Evolutionary conservation across 768 basidiomycete genomes (phyloP), one percentile per base, ranked within the genome.

Genomic region (Mycena vulgaris): DNA sequence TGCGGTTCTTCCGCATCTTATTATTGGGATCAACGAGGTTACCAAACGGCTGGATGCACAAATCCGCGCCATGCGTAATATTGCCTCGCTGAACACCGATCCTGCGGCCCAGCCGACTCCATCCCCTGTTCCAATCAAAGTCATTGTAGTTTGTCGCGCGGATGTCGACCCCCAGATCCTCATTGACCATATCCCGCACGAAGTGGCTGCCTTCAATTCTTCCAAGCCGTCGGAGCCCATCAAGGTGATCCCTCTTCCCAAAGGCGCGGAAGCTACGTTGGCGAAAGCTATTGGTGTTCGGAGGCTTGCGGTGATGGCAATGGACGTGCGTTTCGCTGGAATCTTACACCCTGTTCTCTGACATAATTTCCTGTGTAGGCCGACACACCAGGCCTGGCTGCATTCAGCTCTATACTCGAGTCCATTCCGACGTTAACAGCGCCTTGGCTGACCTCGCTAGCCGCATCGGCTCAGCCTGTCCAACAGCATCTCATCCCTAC

Each of bases 181-280:
- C 57, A 83, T 95, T 59, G 89, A 89, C 53, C 95, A 96, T 78
- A 78, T 96, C 25, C 94, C 92, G 13, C 88, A 90, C 73, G 85
- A 96, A 39, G 88, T 94, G 7, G 95, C 95, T 0, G 87, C 92
- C 0, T 93, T 86, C 77, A 96, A 96, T 80, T 89, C 91, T 28
- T 72, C 79, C 16, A 77, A 70, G 53, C 75, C 79, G 19, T 39
- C 68, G 39, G 72, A 82, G 7, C 75, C 77, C 33, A 80, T 92
- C 61, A 89, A 87, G 78, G 81, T 95, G 27, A 81, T 94, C 39
- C 84, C 89, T 23, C 80, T 96, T 16, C 90, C 93, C 8, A 85
- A 87, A 72, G 92, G 89, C 19, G 89, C 94, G 6, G 94, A 96
- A 78, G 21, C 71, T 5, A 74, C 80, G 9, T 79, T 97, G 21